These are phyloP conservation scores for Acorus gramineus DNA, from an alignment of 106 monocot genomes.

Conservation along the genomic window DNA sequence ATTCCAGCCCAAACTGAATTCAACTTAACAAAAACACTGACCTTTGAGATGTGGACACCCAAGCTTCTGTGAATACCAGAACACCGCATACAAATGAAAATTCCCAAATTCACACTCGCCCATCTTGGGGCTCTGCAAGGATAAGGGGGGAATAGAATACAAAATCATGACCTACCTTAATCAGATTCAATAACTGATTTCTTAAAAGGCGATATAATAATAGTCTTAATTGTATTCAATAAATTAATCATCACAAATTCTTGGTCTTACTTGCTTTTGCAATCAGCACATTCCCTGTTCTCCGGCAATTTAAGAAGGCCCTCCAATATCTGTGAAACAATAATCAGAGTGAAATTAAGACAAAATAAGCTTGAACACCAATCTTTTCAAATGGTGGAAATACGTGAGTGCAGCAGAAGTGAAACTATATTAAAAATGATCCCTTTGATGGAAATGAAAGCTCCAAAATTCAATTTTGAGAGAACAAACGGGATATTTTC, in stretches of 20 bases:
- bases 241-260: neutral
- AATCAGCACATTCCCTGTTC: conserved; percentile 95
- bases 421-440: too few species aligned
- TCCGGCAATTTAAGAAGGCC: conserved; percentile 79
- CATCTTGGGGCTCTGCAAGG: conserved; percentile 79
- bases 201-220: too few species aligned
- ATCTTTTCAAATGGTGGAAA: neutral
- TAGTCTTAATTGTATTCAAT: too few species aligned
- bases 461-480: too few species aligned
- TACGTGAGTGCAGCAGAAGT: too few species aligned
- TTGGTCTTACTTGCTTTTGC: conserved; percentile 74
- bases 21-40: conserved; percentile 1
- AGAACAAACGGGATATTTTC: too few species aligned
- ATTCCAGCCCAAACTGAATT: too few species aligned
- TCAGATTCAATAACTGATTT: too few species aligned
- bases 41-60: conserved; percentile 98
- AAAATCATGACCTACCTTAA: too few species aligned
- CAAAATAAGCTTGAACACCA: neutral
- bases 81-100: conserved; percentile 98
- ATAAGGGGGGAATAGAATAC: too few species aligned
- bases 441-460: too few species aligned
- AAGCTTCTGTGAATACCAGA: conserved; percentile 97
- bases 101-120: conserved; percentile 98
- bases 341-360: neutral
- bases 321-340: conserved; percentile 62